Evolutionary conservation across 2,329 filamentous ascomycete species (phyloP).

Genomic region (Fusarium sarcochroum): DNA sequence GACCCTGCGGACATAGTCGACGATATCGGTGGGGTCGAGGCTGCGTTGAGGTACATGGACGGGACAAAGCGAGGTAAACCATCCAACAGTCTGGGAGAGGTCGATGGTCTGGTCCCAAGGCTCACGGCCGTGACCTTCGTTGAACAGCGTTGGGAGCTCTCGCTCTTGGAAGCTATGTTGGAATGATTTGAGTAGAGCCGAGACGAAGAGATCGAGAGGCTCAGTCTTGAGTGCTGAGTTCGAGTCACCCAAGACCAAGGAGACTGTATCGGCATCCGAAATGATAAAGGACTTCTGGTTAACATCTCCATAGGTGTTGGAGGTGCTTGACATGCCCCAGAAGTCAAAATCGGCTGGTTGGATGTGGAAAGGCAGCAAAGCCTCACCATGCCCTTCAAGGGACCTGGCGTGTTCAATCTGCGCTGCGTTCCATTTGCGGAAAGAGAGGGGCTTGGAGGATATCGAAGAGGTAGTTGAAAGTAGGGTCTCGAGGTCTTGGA

Average conservation of each 20-base stretch:
- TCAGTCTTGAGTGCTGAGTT: slow-evolving; percentile 53
- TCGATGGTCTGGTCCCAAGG: slow-evolving; percentile 52
- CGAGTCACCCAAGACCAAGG: slow-evolving; percentile 41
- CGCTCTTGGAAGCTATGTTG: slow-evolving; percentile 52
- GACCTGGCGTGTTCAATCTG: slow-evolving; percentile 52
- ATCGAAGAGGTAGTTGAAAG: slow-evolving; percentile 44
- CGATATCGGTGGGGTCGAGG: background rate
- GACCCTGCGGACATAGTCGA: slow-evolving; percentile 24
- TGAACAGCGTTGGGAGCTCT: slow-evolving; percentile 54
- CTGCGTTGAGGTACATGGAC: slow-evolving; percentile 33
- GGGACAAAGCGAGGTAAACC: slow-evolving; percentile 61
- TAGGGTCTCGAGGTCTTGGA: slow-evolving; percentile 59
- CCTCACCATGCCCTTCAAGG: background rate
- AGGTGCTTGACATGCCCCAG: slow-evolving; percentile 33
- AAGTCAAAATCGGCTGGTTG: slow-evolving; percentile 27
- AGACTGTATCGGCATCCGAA: background rate
- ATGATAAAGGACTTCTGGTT: slow-evolving; percentile 15
- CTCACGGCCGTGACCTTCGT: slow-evolving; percentile 60
- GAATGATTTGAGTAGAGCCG: slow-evolving; percentile 54
- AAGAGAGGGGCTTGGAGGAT: slow-evolving; percentile 49
- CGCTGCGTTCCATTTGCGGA: slow-evolving; percentile 56
- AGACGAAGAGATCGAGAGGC: slow-evolving; percentile 57
- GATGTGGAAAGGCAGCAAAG: slow-evolving; percentile 18
- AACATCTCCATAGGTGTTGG: slow-evolving; percentile 31
- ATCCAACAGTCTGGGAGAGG: slow-evolving; percentile 59